Percentiles rank a stretch among this genome's conserved stretches.
Evolutionary conservation across 805 yeast genomes (phyloP).

Genomic region (Sugiyamaella chiloensis): DNA sequence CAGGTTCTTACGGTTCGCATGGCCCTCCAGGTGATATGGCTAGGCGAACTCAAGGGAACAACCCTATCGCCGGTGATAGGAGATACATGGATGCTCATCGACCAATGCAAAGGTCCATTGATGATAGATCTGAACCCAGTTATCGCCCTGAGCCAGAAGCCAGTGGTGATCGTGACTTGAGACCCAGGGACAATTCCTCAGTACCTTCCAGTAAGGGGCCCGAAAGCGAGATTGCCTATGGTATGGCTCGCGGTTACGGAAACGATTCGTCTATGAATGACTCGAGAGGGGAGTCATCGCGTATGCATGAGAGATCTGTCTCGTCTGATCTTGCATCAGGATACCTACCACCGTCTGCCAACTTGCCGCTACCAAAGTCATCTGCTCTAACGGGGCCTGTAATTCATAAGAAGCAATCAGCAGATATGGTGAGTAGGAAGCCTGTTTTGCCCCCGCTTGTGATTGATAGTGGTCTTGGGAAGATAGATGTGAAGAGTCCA

Average conservation of each 20-base stretch:
- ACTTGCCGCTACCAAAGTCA: background rate
- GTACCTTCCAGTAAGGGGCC: no score
- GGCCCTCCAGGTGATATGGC: no score
- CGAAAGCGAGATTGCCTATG: conserved; percentile 3
- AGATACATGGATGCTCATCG: no score
- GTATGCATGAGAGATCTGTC: background rate
- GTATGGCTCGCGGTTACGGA: background rate
- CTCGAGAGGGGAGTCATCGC: background rate
- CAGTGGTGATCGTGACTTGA: no score
- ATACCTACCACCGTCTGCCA: background rate
- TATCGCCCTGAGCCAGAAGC: no score
- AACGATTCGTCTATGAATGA: background rate
- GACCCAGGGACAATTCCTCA: no score
- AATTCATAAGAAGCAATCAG: background rate
- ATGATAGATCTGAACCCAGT: no score
- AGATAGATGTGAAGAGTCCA: background rate
- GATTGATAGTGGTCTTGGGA: background rate
- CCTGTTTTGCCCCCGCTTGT: background rate
- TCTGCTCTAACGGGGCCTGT: background rate
- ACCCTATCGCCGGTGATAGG: no score
- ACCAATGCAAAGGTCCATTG: no score
- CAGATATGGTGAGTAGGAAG: background rate
- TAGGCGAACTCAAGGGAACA: no score
- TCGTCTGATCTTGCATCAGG: background rate
- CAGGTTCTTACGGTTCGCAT: no score